Evolutionary conservation across 2,329 filamentous ascomycete genomes (phyloP), one percentile per base, ranked within the genome.

Genomic region (Chrysoporthe deuterocubensis): DNA sequence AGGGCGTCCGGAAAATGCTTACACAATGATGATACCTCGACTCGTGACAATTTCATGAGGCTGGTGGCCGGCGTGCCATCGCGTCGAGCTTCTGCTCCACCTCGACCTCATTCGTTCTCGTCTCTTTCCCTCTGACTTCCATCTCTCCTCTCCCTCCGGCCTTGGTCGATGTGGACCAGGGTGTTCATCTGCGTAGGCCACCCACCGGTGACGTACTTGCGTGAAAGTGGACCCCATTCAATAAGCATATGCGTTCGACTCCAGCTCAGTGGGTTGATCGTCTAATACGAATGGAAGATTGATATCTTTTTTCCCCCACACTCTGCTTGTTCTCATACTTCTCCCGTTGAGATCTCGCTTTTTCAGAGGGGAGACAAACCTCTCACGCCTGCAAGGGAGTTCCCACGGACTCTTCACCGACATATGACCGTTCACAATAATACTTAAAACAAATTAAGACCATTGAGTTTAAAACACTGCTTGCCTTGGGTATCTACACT

Each of bases 241-340:
- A 75, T 73, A 61, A 81, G 80, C 80, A 82, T 82, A 82, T 82
- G 73, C 80, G 77, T 78, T 76, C 77, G 76, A 76, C 74, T 71
- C 77, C 73, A 72, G 70, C 73, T 73, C 80, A 76, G 69, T 82
- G 80, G 78, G 77, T 77, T 78, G 77, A 75, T 76, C 74, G 81
- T 79, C 81, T 81, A 82, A 79, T 79, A 76, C 73, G 73, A 77
- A 80, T 83, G 81, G 81, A 77, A 83, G 78, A 83, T 73, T 62
- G 71, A 81, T 52, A 9, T 52, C 66, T 75, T 68, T 70, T 58
- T 50, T 76, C 81, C 81, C 80, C 78, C 75, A 77, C 81, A 82
- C 82, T 83, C 81, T 83, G 81, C 81, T 78, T 77, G 77, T 71
- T 71, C 79, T 81, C 75, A 74, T 70, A 74, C 71, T 67, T 76